These are phyloP conservation scores for Saccharomycopsis javanensis DNA, from an alignment of 805 yeast species.

Conservation along the genomic window DNA sequence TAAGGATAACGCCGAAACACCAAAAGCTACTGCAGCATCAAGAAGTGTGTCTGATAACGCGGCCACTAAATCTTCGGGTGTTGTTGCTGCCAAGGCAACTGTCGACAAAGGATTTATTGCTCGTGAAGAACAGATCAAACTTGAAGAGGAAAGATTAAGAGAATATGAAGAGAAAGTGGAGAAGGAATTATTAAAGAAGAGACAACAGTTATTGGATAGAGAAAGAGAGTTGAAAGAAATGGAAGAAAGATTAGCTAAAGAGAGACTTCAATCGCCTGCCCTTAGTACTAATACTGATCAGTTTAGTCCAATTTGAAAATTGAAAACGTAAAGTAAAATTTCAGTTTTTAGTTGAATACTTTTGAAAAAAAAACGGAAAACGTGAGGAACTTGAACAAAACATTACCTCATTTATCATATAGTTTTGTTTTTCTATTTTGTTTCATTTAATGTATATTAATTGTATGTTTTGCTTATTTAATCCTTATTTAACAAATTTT, in stretches of 20 bases:
- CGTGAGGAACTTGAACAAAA: not conserved
- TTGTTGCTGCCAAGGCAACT: constrained; percentile 6
- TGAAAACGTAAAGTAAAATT: not conserved
- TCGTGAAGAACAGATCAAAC: constrained; percentile 81
- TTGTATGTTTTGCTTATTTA: not conserved
- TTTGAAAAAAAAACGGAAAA: not conserved
- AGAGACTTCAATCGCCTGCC: constrained; percentile 12
- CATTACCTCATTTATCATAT: not conserved
- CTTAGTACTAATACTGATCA: constrained; percentile 1
- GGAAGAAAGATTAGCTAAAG: constrained; percentile 44
- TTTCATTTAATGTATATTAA: not conserved
- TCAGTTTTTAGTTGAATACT: not conserved
- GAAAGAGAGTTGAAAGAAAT: constrained; percentile 80
- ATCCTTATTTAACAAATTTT: not conserved
- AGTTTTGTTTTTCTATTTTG: not conserved
- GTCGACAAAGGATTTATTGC: constrained; percentile 32
- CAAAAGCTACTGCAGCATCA: constrained; percentile 3
- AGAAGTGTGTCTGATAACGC: not conserved
- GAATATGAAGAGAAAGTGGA: constrained; percentile 86
- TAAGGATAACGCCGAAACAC: constrained; percentile 10
- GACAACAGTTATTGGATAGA: constrained; percentile 73
- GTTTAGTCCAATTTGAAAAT: not conserved
- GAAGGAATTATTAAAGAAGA: constrained; percentile 69
- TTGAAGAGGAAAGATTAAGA: constrained; percentile 80
- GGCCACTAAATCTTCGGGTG: not conserved